Base-by-base conservation (phyloP, 2,329 filamentous ascomycete species). In the Polytolypa hystricis region DNA sequence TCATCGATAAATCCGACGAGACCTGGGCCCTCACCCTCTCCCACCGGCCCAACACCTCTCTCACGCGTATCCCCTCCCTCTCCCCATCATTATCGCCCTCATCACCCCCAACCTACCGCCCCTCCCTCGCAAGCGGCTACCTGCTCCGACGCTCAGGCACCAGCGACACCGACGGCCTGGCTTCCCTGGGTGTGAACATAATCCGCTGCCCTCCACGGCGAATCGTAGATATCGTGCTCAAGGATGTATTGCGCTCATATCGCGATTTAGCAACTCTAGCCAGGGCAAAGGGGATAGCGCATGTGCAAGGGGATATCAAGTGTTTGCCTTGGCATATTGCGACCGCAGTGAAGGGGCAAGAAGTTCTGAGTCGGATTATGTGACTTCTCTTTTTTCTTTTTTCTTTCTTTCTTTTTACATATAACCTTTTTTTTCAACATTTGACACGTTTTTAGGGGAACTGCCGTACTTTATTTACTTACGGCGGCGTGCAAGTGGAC, bases 1-100 rank as follows among this genome's bases (percentile, higher is more conserved):
- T 79, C 8, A 55, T 73, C 26, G 74, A 79, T 47, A 54, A 68
- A 12, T 66, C 65, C 15, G 74, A 79, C 48, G 74, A 79, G 43
- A 70, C 70, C 1, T 79, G 73, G 71, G 65, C 63, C 20, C 55
- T 77, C 5, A 61, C 76, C 14, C 60, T 79, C 39, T 67, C 66
- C 0, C 69, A 71, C 46, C 64, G 59, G 18, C 47, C 64, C 21
- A 62, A 62, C 39, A 58, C 54, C 39, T 60, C 59, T 31, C 46
- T 65, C 23, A 58, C 58, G 5, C 60, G 64, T 35, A n/a, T n/a
- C n/a, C n/a, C n/a, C n/a, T n/a, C n/a, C n/a, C n/a, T n/a, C n/a
- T n/a, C n/a, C n/a, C n/a, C n/a, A n/a, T n/a, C n/a, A n/a, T n/a
- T n/a, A n/a, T n/a, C n/a, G n/a, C n/a, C n/a, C n/a, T n/a, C n/a